A percentile compares a stretch with the other conserved stretches of the same genome.
These are phyloP conservation scores for Penicillium mononematosum DNA, from an alignment of 495 filamentous ascomycete genomes.

Conservation along the genomic window DNA sequence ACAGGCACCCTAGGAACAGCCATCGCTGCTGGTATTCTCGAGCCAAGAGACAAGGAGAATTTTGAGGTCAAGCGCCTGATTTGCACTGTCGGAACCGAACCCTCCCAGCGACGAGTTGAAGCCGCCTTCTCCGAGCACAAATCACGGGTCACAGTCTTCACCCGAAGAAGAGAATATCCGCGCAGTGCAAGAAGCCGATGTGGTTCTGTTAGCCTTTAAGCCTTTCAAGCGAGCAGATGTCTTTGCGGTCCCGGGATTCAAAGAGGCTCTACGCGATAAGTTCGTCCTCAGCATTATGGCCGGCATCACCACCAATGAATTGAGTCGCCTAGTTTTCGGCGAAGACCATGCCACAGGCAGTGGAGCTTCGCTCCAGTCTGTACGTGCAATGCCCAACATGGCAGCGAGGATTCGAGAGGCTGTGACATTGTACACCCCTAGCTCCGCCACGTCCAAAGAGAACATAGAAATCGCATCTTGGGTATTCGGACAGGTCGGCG, in stretches of 20 bases:
- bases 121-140: not conserved
- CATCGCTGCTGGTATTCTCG: not conserved
- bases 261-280: constrained; percentile 21
- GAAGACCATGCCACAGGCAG: not conserved
- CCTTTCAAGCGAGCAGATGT: constrained; percentile 20
- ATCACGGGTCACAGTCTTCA: constrained; percentile 6
- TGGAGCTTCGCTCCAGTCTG: constrained; percentile 6
- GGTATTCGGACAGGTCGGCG: constrained; percentile 38
- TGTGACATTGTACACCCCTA: constrained; percentile 20
- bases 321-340: constrained; percentile 4
- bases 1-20: not conserved
- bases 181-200: constrained; percentile 22
- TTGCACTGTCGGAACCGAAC: constrained; percentile 1
- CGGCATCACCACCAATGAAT: constrained; percentile 23
- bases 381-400: constrained; percentile 32
- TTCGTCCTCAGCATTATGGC: constrained; percentile 27
- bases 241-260: constrained; percentile 17
- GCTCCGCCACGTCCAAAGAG: not conserved
- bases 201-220: constrained; percentile 26
- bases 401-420: constrained; percentile 34
- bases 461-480: constrained; percentile 1
- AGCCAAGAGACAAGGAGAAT: not conserved
- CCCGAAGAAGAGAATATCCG: constrained; percentile 19
- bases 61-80: not conserved
- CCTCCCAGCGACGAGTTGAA: not conserved